A percentile compares a stretch with the other conserved stretches of the same genome.
These are phyloP conservation scores for Colletotrichum karsti DNA, from an alignment of 2,329 filamentous ascomycete genomes.

Conservation along the genomic window DNA sequence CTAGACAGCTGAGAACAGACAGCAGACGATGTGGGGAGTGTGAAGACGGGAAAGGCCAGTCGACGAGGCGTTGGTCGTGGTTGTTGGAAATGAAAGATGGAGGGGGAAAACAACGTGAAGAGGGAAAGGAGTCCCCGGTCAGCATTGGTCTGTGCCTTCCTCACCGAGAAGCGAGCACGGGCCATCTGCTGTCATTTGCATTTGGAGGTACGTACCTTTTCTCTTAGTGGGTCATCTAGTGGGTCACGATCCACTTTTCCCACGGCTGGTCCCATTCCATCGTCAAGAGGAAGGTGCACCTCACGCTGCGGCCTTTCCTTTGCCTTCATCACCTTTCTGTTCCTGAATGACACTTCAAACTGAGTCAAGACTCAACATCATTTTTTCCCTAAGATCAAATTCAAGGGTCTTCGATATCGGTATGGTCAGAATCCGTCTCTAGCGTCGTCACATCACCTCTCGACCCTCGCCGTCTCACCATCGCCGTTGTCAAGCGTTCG, in stretches of 20 bases:
- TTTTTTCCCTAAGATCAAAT: too few relatives aligned
- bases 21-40: too few relatives aligned
- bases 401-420: background rate
- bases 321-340: too few relatives aligned
- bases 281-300: too few relatives aligned
- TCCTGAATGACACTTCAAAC: too few relatives aligned
- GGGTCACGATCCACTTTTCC: too few relatives aligned
- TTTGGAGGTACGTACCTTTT: too few relatives aligned
- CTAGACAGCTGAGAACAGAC: conserved; percentile 8
- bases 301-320: too few relatives aligned
- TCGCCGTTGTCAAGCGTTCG: background rate
- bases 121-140: background rate
- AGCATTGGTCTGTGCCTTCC: background rate
- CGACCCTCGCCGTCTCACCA: background rate
- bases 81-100: too few relatives aligned
- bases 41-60: background rate
- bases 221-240: too few relatives aligned
- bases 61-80: background rate
- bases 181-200: background rate
- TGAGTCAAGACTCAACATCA: too few relatives aligned
- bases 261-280: too few relatives aligned
- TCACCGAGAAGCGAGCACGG: background rate
- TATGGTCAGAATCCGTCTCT: background rate
- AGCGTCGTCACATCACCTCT: background rate
- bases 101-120: background rate